Conservation (phyloP, 2,329 filamentous ascomycete genomes). For the Ophiostoma populinum region DNA sequence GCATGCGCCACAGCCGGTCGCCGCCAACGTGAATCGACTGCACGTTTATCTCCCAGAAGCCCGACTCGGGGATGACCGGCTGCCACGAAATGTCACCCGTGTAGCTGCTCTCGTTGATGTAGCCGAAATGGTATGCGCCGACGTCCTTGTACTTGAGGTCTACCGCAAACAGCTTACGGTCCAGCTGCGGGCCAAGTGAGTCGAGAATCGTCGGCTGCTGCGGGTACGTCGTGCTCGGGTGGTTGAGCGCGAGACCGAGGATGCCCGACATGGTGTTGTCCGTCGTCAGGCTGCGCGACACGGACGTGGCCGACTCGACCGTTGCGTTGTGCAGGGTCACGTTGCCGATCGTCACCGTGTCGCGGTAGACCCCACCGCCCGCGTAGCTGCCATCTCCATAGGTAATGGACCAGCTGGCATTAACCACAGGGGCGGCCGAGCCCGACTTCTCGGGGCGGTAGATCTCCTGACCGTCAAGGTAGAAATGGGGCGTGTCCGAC, state of each 20-base stretch:
- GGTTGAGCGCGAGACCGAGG: slow-evolving; percentile 31
- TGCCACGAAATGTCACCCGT: slow-evolving; percentile 25
- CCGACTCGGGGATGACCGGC: slow-evolving; percentile 32
- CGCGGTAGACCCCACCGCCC: slow-evolving; percentile 31
- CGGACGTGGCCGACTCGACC: slow-evolving; percentile 29
- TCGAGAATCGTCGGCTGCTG: slow-evolving; percentile 27
- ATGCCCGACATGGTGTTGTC: slow-evolving; percentile 31
- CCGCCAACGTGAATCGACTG: slow-evolving; percentile 19
- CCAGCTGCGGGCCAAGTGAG: slow-evolving; percentile 23
- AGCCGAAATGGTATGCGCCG: slow-evolving; percentile 34
- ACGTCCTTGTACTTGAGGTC: slow-evolving; percentile 30
- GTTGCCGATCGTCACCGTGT: slow-evolving; percentile 29
- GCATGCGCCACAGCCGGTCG: slow-evolving; percentile 20
- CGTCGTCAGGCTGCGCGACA: slow-evolving; percentile 22
- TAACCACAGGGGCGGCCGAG: slow-evolving; percentile 23
- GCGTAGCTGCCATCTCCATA: slow-evolving; percentile 29
- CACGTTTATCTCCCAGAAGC: slow-evolving; percentile 23
- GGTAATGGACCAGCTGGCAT: slow-evolving; percentile 30
- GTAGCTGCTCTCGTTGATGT: slow-evolving; percentile 24
- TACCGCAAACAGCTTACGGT: slow-evolving; percentile 27
- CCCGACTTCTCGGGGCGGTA: slow-evolving; percentile 29
- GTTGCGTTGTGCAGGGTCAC: slow-evolving; percentile 26
- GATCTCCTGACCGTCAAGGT: slow-evolving; percentile 26
- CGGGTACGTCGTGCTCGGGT: slow-evolving; percentile 26
- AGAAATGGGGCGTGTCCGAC: slow-evolving; percentile 26